A percentile compares a stretch with the other conserved stretches of the same genome.
These are phyloP conservation scores for Hypoxylon rickii DNA, from an alignment of 495 filamentous ascomycete genomes.

Conservation along the genomic window DNA sequence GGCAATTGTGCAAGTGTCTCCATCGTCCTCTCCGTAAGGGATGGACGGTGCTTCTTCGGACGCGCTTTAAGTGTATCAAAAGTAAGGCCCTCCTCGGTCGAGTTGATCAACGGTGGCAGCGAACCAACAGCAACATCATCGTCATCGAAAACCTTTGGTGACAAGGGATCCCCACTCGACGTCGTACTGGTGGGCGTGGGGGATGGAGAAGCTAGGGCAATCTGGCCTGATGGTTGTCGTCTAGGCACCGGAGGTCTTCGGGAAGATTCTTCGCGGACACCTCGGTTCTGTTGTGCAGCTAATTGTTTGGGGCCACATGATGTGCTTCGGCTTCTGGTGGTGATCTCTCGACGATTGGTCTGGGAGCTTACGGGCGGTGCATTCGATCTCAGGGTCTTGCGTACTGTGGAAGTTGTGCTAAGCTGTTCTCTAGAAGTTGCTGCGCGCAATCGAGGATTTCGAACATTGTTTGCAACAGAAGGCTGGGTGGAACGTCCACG, in stretches of 20 bases:
- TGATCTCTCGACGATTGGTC: slow-evolving; percentile 15
- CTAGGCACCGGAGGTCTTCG: slow-evolving; percentile 30
- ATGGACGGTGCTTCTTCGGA: slow-evolving; percentile 39
- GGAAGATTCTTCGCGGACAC: slow-evolving; percentile 18
- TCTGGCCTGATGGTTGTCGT: slow-evolving; percentile 32
- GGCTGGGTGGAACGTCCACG: slow-evolving; percentile 23
- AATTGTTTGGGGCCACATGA: slow-evolving; percentile 20
- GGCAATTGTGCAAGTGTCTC: slow-evolving; percentile 53
- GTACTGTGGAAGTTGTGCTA: slow-evolving; percentile 24
- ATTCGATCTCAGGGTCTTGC: slow-evolving; percentile 25
- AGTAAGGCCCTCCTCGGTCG: slow-evolving; percentile 28
- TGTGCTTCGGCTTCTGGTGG: slow-evolving; percentile 20
- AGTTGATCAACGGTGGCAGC: slow-evolving; percentile 30
- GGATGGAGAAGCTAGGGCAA: slow-evolving; percentile 18
- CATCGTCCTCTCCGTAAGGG: slow-evolving; percentile 53
- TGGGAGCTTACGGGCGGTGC: slow-evolving; percentile 28
- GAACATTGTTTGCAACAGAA: slow-evolving; percentile 22
- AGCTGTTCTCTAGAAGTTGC: slow-evolving; percentile 50
- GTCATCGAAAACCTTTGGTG: slow-evolving; percentile 13
- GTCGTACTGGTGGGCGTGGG: no score
- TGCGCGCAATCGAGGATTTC: slow-evolving; percentile 48
- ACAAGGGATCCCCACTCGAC: slow-evolving; percentile 7
- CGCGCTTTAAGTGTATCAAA: slow-evolving; percentile 28
- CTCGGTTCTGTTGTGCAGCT: slow-evolving; percentile 13
- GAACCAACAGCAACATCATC: slow-evolving; percentile 25